Conservation (phyloP, 352 stramenopile species). For the Plasmopara muralis region DNA sequence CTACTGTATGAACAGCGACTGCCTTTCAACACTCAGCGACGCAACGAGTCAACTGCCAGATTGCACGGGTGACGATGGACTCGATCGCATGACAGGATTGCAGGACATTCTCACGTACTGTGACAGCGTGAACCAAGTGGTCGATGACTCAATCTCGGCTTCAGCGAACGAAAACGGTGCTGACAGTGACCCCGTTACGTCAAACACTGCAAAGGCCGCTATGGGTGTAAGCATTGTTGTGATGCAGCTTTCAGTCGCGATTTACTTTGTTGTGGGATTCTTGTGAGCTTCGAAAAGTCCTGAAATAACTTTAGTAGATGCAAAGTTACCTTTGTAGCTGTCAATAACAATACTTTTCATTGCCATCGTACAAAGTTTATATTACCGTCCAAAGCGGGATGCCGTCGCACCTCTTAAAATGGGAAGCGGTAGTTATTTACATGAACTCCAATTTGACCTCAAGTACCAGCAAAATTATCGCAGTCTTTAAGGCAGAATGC, state of each 20-base stretch:
- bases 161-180: constrained; percentile 5
- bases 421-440: too few relatives aligned
- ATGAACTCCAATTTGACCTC: too few relatives aligned
- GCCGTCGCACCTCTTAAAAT: too few relatives aligned
- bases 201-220: constrained; percentile 4
- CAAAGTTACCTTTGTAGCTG: not conserved
- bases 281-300: constrained; percentile 12
- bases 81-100: constrained; percentile 25
- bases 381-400: too few relatives aligned
- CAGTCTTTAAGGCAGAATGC: not conserved
- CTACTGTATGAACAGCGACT: constrained; percentile 28
- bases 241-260: constrained; percentile 11
- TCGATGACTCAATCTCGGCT: constrained; percentile 15
- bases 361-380: too few relatives aligned
- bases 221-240: constrained; percentile 2
- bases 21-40: constrained; percentile 20
- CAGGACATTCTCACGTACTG: constrained; percentile 22
- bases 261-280: constrained; percentile 17
- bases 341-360: too few relatives aligned
- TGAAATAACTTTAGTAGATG: not conserved
- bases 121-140: constrained; percentile 10
- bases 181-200: constrained; percentile 9
- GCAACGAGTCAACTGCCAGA: constrained; percentile 23
- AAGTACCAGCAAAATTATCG: too few relatives aligned
- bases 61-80: constrained; percentile 24